Percentiles rank a stretch among this genome's conserved stretches.
Conservation (phyloP, 129 eudicot genomes). For the Flaveria trinervia region DNA sequence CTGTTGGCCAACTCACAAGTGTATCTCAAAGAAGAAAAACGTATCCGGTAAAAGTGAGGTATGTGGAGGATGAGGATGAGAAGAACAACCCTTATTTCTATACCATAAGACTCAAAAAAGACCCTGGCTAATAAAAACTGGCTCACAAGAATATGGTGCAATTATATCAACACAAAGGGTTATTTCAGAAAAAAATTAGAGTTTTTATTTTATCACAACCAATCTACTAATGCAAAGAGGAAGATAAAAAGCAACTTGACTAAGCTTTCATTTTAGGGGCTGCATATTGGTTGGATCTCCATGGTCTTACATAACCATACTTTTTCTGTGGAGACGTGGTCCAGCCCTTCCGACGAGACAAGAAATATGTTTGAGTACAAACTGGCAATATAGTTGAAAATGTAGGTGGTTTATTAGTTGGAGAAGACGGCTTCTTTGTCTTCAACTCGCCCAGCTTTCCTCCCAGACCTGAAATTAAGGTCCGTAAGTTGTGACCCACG, state of each 20-base stretch:
- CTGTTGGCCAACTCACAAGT: too few species aligned
- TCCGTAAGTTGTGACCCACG: background rate
- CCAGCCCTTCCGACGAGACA: slow-evolving; percentile 51
- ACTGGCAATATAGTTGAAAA: slow-evolving; percentile 38
- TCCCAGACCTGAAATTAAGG: slow-evolving; percentile 67
- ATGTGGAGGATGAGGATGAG: too few species aligned
- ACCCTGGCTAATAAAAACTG: background rate
- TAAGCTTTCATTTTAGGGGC: slow-evolving; percentile 78
- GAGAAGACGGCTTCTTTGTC: slow-evolving; percentile 81
- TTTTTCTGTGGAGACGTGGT: slow-evolving; percentile 60
- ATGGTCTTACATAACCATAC: too few species aligned
- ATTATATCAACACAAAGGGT: background rate
- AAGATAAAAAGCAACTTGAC: slow-evolving; percentile 50
- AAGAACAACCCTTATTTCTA: too few species aligned
- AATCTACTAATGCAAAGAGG: slow-evolving; percentile 52
- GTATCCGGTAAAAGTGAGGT: too few species aligned
- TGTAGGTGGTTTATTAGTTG: slow-evolving; percentile 60
- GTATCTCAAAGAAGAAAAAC: too few species aligned
- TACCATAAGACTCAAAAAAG: too few species aligned
- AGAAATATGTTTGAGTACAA: slow-evolving; percentile 46
- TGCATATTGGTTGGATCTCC: slow-evolving; percentile 81
- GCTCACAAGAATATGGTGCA: background rate
- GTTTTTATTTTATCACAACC: slow-evolving; percentile 34
- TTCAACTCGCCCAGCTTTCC: slow-evolving; percentile 53
- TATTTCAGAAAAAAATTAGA: background rate